Percentiles rank a stretch among this genome's conserved stretches.
phyloP scores from a whole-genome alignment of 2,329 filamentous ascomycete genomes.

The Talaromyces amestolkiae region DNA sequence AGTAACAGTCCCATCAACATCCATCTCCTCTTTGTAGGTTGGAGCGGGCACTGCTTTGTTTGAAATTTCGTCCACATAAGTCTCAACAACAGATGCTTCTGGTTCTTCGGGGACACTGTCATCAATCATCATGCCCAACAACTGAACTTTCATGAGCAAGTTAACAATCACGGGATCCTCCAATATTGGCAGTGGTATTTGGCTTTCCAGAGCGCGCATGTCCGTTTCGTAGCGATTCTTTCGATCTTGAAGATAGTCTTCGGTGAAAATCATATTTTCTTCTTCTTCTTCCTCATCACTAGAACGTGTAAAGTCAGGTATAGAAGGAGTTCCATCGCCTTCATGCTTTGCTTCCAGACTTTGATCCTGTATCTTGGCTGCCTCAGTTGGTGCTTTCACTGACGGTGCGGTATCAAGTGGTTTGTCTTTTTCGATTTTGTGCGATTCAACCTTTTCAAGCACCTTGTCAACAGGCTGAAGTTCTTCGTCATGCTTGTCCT shows the following conservation, averaged over 20 bases:
- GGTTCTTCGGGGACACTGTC: slow-evolving; percentile 31
- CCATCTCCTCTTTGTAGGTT: slow-evolving; percentile 25
- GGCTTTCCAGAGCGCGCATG: slow-evolving; percentile 42
- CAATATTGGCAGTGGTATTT: slow-evolving; percentile 43
- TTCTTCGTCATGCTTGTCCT: not conserved
- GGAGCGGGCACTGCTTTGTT: slow-evolving; percentile 14
- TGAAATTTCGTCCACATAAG: slow-evolving; percentile 22
- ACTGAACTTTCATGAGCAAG: slow-evolving; percentile 44
- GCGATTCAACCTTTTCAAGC: not conserved
- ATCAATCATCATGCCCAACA: slow-evolving; percentile 44
- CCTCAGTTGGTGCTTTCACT: slow-evolving; percentile 9
- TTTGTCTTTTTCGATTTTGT: not conserved
- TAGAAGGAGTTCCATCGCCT: not conserved
- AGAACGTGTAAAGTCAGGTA: slow-evolving; percentile 34
- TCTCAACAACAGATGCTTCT: slow-evolving; percentile 25
- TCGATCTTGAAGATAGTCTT: slow-evolving; percentile 48
- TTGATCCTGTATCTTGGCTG: slow-evolving; percentile 18
- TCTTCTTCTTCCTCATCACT: slow-evolving; percentile 50
- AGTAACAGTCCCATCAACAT: slow-evolving; percentile 22
- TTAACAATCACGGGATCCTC: slow-evolving; percentile 43
- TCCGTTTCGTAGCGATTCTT: slow-evolving; percentile 47
- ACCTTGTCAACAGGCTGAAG: not conserved
- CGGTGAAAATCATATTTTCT: slow-evolving; percentile 47
- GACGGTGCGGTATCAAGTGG: not conserved
- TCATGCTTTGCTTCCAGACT: not conserved